A percentile compares a stretch with the other conserved stretches of the same genome.
phyloP scores from a whole-genome alignment of 441 rosid genomes.

The Breynia disticha region DNA sequence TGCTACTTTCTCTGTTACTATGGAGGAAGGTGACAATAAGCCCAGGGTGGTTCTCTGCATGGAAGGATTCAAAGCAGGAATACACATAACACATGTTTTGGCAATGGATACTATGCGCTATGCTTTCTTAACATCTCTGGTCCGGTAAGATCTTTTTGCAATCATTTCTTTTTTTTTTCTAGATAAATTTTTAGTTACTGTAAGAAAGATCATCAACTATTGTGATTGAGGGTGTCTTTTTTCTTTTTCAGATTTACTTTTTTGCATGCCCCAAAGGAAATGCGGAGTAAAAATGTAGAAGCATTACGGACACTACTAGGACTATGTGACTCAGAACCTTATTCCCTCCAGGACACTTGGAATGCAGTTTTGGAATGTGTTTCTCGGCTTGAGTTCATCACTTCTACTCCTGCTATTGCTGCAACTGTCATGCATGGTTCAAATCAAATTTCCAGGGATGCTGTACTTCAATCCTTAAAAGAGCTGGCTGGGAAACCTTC shows the following conservation, averaged over 20 bases:
- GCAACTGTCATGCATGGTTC: constrained; percentile 98
- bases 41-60: constrained; percentile 86
- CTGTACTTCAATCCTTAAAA: constrained; percentile 82
- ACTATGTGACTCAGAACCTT: constrained; percentile 72
- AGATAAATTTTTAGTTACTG: neutral
- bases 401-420: constrained; percentile 89
- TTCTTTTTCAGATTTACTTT: constrained; percentile 75
- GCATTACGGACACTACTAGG: constrained; percentile 81
- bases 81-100: constrained; percentile 78
- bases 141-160: constrained; percentile 44
- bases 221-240: constrained; percentile 21
- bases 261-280: constrained; percentile 98
- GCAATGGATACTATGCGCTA: constrained; percentile 99
- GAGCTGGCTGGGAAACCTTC: constrained; percentile 94
- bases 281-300: constrained; percentile 98
- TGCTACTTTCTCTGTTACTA: constrained; percentile 96
- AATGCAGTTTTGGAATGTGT: constrained; percentile 99
- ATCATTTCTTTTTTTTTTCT: constrained; percentile 4
- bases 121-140: constrained; percentile 94
- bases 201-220: constrained; percentile 7
- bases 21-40: constrained; percentile 99
- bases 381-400: constrained; percentile 90
- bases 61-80: constrained; percentile 99
- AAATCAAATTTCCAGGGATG: constrained; percentile 97
- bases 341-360: constrained; percentile 96